A percentile compares a stretch with the other conserved stretches of the same genome.
Evolutionary conservation across 225 moss, liverwort and hornwort species (phyloP).

Genomic region (Bryum argenteum): DNA sequence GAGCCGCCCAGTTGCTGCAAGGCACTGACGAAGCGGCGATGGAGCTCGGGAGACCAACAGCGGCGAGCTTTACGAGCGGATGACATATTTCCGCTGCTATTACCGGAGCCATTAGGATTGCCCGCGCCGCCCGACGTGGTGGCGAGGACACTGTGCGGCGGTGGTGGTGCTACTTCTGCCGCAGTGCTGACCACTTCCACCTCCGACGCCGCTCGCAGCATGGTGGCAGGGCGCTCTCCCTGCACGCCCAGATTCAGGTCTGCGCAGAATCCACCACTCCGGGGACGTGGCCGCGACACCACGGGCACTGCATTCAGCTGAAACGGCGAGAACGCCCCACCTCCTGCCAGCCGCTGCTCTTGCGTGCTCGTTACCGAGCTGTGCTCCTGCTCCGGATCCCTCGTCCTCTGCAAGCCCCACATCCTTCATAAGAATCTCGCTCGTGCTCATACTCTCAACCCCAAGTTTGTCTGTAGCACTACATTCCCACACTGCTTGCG

Average conservation of each 20-base stretch:
- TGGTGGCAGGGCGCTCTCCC: slow-evolving; percentile 25
- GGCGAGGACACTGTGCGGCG: neutral
- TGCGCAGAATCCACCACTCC: slow-evolving; percentile 42
- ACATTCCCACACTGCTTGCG: neutral
- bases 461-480: neutral
- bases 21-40: slow-evolving; percentile 87
- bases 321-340: slow-evolving; percentile 68
- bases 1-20: slow-evolving; percentile 95
- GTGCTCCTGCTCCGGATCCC: slow-evolving; percentile 50
- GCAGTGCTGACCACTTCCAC: slow-evolving; percentile 45
- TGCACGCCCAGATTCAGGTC: slow-evolving; percentile 35
- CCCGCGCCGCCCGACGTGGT: slow-evolving; percentile 20
- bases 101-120: slow-evolving; percentile 14
- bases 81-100: slow-evolving; percentile 20
- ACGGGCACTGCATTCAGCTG: slow-evolving; percentile 35
- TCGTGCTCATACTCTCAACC: neutral
- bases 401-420: slow-evolving; percentile 26
- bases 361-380: slow-evolving; percentile 61
- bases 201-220: slow-evolving; percentile 19
- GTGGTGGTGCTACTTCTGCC: neutral
- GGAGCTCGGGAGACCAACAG: slow-evolving; percentile 98
- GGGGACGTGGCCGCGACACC: slow-evolving; percentile 47
- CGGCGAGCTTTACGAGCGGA: slow-evolving; percentile 53
- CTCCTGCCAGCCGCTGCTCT: slow-evolving; percentile 58
- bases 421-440: neutral